Base-by-base conservation (phyloP, 2,329 filamentous ascomycete genomes). In the Pseudogymnoascus sp. region DNA sequence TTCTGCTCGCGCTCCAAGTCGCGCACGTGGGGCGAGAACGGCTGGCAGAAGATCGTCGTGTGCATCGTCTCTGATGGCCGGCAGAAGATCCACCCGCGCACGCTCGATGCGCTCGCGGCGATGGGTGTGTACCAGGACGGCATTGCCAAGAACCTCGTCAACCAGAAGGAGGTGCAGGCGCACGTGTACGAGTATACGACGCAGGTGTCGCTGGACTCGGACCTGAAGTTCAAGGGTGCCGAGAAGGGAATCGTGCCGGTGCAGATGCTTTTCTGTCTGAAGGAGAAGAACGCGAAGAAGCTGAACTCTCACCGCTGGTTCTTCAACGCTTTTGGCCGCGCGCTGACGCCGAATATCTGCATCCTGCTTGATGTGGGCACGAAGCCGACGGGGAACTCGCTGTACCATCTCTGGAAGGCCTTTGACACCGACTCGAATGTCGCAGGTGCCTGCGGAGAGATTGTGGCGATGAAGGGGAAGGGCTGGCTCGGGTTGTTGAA, bases 161-260 rank as follows among this genome's bases (percentile, higher is more conserved):
- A 99, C 77, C 88, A 94, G 71, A 90, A 91, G 69, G 91, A 95
- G 65, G 94, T 99, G 55, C 93, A 92, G 67, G 93, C 92, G 0
- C 94, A 99, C 77, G 91, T 99, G 12, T 99, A 99, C 78, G 94
- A 99, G 74, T 99, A 99, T 77, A 99, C 94, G 0, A 97, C 94
- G 0, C 95, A 99, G 71, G 94, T 99, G 9, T 97, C 93, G 0
- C 83, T 99, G 8, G 94, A 99, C 73, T 84, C 92, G 0, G 93
- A 97, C 68, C 84, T 99, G 66, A 97, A 97, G 75, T 99, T 99
- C 81, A 99, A 99, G 79, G 94, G 95, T 35, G 94, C 94, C 0
- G 95, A 99, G 76, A 99, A 99, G 79, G 94, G 95, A 33, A 99
- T 99, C 67, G 91, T 97, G 11, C 95, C 94, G 1, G 96, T 92